phyloP scores from a whole-genome alignment of 148 eudicot species.

The Beta vulgaris region DNA sequence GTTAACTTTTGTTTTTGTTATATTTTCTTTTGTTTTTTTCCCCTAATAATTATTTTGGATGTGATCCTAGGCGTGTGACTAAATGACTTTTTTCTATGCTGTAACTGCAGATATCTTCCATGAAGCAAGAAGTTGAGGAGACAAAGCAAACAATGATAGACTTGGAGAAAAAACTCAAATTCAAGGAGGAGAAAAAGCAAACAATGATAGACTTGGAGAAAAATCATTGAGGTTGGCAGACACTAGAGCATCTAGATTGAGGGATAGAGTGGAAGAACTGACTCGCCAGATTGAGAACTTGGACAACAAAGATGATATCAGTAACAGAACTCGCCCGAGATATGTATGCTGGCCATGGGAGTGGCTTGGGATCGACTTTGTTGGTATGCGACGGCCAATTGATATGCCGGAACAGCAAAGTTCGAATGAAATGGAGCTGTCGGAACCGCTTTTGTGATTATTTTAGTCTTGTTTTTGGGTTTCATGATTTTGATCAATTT shows the following conservation, averaged over 20 bases:
- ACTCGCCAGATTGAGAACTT: conserved; percentile 74
- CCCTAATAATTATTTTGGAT: too few species aligned
- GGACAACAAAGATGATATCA: conserved; percentile 44
- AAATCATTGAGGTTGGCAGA: conserved; percentile 87
- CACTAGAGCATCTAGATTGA: conserved; percentile 65
- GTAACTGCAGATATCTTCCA: conserved; percentile 54
- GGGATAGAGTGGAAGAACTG: conserved; percentile 87
- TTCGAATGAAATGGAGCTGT: conserved; percentile 93
- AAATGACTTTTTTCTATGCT: neutral
- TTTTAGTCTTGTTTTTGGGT: neutral
- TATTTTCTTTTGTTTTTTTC: too few species aligned
- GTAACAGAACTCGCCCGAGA: conserved; percentile 49
- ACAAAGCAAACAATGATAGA: conserved; percentile 68
- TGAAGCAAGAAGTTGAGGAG: conserved; percentile 74
- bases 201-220: too few species aligned
- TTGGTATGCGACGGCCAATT: conserved; percentile 41
- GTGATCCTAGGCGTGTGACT: neutral
- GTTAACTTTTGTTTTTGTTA: too few species aligned
- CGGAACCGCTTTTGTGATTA: conserved; percentile 79
- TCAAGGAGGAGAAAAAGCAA: conserved; percentile 93
- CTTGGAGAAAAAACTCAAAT: conserved; percentile 74
- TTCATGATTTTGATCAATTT: neutral
- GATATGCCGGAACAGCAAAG: conserved; percentile 41
- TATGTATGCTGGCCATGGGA: conserved; percentile 98
- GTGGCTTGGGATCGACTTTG: conserved; percentile 87